Evolutionary conservation across 2,329 filamentous ascomycete species (phyloP), one percentile per base, ranked within the genome.

Genomic region (Aureobasidium sp.): DNA sequence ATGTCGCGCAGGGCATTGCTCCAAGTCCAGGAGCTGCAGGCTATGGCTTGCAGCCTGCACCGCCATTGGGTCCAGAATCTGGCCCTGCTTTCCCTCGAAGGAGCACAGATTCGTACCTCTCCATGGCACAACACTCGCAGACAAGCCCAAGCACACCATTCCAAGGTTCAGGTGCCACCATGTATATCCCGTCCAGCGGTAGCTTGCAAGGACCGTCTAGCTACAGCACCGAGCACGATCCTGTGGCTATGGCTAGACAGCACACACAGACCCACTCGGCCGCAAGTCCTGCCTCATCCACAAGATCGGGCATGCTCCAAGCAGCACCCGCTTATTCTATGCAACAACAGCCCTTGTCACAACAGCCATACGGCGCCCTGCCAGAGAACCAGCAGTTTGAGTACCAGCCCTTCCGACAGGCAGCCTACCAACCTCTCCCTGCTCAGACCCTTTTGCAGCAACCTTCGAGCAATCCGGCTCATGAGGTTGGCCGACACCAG

Each of bases 61-160:
- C 51, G 34, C 14, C 48, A 5, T 13, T 54, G 30, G 49, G 49
- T 13, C 32, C 37, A 34, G 48, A 61, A n/a, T 10, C 39, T 11
- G 42, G 32, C 25, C 39, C 34, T 11, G 4, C 48, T 30, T 55
- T 30, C 14, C 16, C 59, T 2, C 50, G 49, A 41, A 21, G 59
- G 16, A 45, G 45, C 21, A 42, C 44, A 10, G 57, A 59, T 27
- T 41, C 57, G 5, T 59, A 59, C 45, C 8, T 50, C 5, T 32
- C 57, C 2, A n/a, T 59, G 34, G 27, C 30, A 10, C 57, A 59
- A 13, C 30, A 37, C 25, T 13, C 54, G 36, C 57, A 59, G 29
- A 41, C 44, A 30, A 59, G 57, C 36, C 57, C 57, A 13, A 50
- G 44, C 30, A 59, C 57, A 10, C 45, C 57, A 5, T 59, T 32